These are phyloP conservation scores for Acacia crassicarpa DNA, from an alignment of 306 rosid genomes.

Conservation along the genomic window DNA sequence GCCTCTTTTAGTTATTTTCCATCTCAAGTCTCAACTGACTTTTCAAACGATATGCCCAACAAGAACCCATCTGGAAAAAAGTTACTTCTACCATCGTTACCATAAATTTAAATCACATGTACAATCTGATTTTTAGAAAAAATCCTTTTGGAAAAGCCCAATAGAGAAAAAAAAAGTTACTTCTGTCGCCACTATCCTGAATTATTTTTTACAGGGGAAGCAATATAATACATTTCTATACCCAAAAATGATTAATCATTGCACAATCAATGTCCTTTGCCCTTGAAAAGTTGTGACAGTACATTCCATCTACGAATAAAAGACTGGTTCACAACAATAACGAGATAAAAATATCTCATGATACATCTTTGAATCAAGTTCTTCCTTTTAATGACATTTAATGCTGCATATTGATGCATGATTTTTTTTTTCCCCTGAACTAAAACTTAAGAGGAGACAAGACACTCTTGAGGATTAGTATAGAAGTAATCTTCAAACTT, in stretches of 20 bases:
- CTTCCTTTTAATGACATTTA: neutral
- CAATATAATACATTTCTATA: neutral
- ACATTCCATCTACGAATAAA: neutral
- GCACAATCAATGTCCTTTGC: neutral
- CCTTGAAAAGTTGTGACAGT: neutral
- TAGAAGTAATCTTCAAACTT: conserved; percentile 81
- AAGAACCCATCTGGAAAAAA: too few relatives aligned
- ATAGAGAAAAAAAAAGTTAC: too few relatives aligned
- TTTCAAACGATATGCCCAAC: too few relatives aligned
- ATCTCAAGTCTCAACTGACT: too few relatives aligned
- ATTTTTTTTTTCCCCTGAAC: neutral
- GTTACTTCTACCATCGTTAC: too few relatives aligned
- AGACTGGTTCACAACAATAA: neutral
- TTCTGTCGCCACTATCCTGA: too few relatives aligned
- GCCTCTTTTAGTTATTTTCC: too few relatives aligned
- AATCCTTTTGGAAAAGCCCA: too few relatives aligned
- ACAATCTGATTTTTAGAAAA: too few relatives aligned
- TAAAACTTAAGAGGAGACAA: neutral
- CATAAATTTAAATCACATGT: too few relatives aligned
- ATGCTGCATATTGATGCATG: neutral
- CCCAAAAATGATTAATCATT: neutral
- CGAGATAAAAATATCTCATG: neutral
- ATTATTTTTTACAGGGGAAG: neutral
- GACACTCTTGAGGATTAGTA: conserved; percentile 73
- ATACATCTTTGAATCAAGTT: neutral